A percentile compares a stretch with the other conserved stretches of the same genome.
These are phyloP conservation scores for Botrytis aclada DNA, from an alignment of 2,329 filamentous ascomycete species.

Conservation along the genomic window DNA sequence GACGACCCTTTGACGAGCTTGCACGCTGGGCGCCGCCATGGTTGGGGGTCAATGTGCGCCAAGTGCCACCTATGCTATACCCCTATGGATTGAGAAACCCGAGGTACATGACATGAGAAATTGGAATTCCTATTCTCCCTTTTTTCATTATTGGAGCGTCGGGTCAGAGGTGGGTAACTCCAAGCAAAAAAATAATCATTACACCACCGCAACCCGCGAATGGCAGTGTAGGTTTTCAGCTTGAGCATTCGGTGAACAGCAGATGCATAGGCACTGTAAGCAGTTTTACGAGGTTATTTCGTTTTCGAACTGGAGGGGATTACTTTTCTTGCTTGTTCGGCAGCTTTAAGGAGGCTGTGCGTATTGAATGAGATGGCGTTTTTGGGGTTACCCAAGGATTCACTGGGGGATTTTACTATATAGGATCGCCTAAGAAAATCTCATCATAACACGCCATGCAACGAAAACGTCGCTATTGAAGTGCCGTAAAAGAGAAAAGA, in stretches of 20 bases:
- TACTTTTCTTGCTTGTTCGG: background rate
- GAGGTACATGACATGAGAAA: background rate
- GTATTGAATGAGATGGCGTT: constrained; percentile 1
- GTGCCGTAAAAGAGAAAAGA: too few relatives aligned
- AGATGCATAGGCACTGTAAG: background rate
- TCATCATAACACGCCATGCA: background rate
- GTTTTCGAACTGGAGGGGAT: background rate
- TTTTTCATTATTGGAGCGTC: background rate
- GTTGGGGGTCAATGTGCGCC: background rate
- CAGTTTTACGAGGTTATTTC: background rate
- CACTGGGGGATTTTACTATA: constrained; percentile 2
- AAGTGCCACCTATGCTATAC: background rate
- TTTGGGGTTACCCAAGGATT: background rate
- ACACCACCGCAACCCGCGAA: background rate
- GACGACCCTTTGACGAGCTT: background rate
- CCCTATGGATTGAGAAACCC: background rate
- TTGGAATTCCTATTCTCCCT: background rate
- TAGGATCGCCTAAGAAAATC: constrained; percentile 5
- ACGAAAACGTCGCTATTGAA: background rate
- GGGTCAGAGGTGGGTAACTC: background rate
- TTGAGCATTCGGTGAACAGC: background rate
- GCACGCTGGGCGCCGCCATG: background rate
- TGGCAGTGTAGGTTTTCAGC: background rate
- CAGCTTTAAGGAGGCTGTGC: background rate
- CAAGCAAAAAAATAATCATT: background rate